phyloP scores from a whole-genome alignment of 192 early-diverging fungal species.

The Helicostylum pulchrum region DNA sequence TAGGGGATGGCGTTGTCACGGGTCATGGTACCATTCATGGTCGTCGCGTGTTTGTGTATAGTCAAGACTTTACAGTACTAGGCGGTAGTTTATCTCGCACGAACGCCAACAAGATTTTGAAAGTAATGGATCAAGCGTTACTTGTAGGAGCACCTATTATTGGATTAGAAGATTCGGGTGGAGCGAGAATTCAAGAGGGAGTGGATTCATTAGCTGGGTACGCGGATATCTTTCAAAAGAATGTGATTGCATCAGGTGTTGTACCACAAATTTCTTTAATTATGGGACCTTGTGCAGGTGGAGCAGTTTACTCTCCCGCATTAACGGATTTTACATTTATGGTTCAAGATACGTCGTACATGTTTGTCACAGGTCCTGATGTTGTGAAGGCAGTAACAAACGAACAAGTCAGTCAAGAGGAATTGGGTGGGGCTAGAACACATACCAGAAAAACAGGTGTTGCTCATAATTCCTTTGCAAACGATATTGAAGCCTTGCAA shows the following conservation, averaged over 20 bases:
- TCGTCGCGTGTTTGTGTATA: constrained; percentile 85
- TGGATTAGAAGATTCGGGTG: constrained; percentile 95
- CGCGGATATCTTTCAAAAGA: constrained; percentile 94
- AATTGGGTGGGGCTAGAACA: constrained; percentile 85
- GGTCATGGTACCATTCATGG: constrained; percentile 94
- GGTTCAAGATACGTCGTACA: constrained; percentile 92
- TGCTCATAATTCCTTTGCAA: constrained; percentile 89
- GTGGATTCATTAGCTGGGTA: constrained; percentile 95
- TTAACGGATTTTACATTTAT: constrained; percentile 97
- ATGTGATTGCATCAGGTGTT: constrained; percentile 90
- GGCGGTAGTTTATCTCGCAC: constrained; percentile 87
- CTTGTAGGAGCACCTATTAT: constrained; percentile 92
- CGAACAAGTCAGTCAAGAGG: constrained; percentile 92
- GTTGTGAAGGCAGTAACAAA: constrained; percentile 96
- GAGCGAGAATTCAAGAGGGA: constrained; percentile 97
- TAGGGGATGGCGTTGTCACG: constrained; percentile 94
- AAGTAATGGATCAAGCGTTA: constrained; percentile 92
- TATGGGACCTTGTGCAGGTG: constrained; percentile 98
- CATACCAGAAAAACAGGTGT: constrained; percentile 93
- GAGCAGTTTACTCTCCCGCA: constrained; percentile 95
- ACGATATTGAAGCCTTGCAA: constrained; percentile 88
- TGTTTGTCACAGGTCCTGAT: constrained; percentile 97
- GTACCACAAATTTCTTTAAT: constrained; percentile 94
- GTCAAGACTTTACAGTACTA: constrained; percentile 92
- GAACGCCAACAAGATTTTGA: constrained; percentile 91